Evolutionary conservation across 2,329 filamentous ascomycete genomes (phyloP), one percentile per base, ranked within the genome.

Genomic region (Cryphonectria parasitica): DNA sequence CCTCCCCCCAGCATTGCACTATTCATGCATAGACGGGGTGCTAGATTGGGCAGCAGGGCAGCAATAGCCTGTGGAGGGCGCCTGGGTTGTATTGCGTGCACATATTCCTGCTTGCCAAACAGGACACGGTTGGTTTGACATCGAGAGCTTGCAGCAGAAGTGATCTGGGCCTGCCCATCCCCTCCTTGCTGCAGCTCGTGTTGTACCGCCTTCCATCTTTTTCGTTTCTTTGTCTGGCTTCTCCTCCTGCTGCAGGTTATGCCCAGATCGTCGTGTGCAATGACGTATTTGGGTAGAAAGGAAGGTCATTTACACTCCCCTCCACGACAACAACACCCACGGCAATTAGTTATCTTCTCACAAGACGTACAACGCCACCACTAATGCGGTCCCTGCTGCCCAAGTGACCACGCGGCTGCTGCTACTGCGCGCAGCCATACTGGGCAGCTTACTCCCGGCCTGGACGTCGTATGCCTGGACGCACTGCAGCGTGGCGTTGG

Each of bases 401-500:
- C 45, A 49, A 22, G 22, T 49, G 45, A 49, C n/a, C 25, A 34
- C 7, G 11, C 41, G 2, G 8, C 22, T 3, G 6, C 41, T 17
- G 19, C 22, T 41, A 2, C 13, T 22, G 41, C 63, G 6, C 11
- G 64, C 64, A 5, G 31, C 49, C 45, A 2, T 8, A 25, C 10
- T 56, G 45, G 64, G 45, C 45, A 56, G 4, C 22, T 52, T 56
- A 31, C 49, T 66, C 22, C 64, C 64, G 15, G 49, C 22, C 22
- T 39, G 22, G 36, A 66, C 64, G 13, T 66, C 45, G 34, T 66
- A n/a, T 28, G 64, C 45, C 31, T 66, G 64, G 31, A 66, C 11
- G 34, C 64, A 66, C 45, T 28, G 64, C 64, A 66, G 31, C 31
- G 49, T 66, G 19, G 64, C 49, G 22, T 66, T 39, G 31, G 34